Conservation (phyloP, 1,284 basidiomycete genomes). For the Rhodotorula sp. region DNA sequence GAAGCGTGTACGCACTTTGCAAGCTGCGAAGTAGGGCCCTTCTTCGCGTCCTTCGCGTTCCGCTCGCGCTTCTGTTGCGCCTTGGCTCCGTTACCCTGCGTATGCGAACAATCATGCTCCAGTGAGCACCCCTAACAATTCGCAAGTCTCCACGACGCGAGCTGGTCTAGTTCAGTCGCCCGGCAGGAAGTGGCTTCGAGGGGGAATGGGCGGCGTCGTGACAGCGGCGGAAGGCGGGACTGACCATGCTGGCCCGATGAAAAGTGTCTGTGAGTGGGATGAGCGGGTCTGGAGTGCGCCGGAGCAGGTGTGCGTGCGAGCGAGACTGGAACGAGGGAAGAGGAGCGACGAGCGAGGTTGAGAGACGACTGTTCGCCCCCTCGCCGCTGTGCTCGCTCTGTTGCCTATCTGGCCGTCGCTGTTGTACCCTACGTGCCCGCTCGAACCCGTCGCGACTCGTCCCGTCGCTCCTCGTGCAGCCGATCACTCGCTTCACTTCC, state of each 20-base stretch:
- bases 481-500: background rate
- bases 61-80: conserved; percentile 24
- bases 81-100: conserved; percentile 33
- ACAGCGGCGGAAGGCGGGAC: background rate
- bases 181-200: background rate
- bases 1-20: background rate
- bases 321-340: too few relatives aligned
- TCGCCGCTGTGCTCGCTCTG: background rate
- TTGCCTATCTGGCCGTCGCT: background rate
- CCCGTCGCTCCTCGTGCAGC: background rate
- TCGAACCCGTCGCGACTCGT: too few relatives aligned
- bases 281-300: background rate
- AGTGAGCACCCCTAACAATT: background rate
- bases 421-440: too few relatives aligned
- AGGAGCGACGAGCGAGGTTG: background rate
- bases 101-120: background rate
- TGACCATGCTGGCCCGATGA: conserved; percentile 1
- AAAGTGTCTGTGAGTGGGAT: background rate
- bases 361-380: too few relatives aligned
- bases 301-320: background rate
- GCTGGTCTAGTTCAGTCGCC: too few relatives aligned
- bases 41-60: conserved; percentile 21
- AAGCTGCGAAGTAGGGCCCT: conserved; percentile 26
- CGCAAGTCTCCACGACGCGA: background rate
- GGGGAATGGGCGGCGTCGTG: background rate